Evolutionary conservation across 176 grass and related monocot genomes (phyloP), one percentile per base, ranked within the genome.

Genomic region (Dendrocalamus sinicus): DNA sequence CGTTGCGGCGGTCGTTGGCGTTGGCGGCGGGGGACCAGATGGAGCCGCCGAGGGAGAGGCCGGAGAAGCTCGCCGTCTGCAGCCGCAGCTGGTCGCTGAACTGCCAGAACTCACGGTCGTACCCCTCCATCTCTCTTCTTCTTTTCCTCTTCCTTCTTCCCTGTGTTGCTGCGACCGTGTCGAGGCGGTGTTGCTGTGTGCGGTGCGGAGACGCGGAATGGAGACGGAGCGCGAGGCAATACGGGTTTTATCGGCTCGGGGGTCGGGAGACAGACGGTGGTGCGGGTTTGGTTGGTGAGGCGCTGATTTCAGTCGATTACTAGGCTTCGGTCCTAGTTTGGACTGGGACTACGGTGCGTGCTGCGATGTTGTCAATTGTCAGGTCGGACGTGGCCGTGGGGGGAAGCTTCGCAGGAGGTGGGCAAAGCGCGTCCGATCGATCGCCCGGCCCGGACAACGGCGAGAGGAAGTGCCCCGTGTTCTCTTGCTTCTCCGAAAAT

Each of bases 71-170:
- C 73, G 85, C 71, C 52, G 96, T 94, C 79, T 99, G 92, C 51
- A 96, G 90, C 23, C 96, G 85, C 30, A 96, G 90, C 90, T 92
- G 94, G 70, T 99, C 96, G 86, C 92, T 95, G 94, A 99, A 99
- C 73, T 99, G 92, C 90, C 92, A 96, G 92, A 99, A 98, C 76
- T 88, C 89, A 23, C 81, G 85, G 81, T 91, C 89, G 85, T 91
- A 91, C 54, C 81, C 70, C 54, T 88, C 85, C 89, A 91, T 91
- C 8, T 2, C 8, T 2, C 51, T n/a, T 5, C 55, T 58, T 8
- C 16, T 0, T 7, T 2, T 59, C 22, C 8, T 59, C 53, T 7
- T 60, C 3, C 57, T 5, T 26, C 9, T 6, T 5, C 6, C 59
- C n/a, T 16, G 6, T 2, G 60, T 17, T 6, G 53, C 39, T 46